Base-by-base conservation (phyloP, 257 asterid species). In the Salvia hispanica region DNA sequence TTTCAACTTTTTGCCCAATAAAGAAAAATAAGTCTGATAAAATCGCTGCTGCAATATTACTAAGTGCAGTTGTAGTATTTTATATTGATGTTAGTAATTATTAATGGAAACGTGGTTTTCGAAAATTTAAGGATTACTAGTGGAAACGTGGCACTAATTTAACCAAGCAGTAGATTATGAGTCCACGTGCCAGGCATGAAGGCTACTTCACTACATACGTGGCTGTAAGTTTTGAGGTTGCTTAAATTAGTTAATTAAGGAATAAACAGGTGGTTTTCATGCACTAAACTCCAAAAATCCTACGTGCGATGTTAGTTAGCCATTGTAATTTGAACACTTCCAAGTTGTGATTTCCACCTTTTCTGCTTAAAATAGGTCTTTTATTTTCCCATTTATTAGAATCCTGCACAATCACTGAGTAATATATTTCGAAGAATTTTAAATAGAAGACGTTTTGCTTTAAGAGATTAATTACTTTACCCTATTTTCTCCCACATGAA, bases 231-330 rank as follows among this genome's bases (percentile, higher is more conserved):
- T 28, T 14, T 48, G 44, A 12, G 70, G 64, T 55, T 52, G 74
- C 57, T 74, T 67, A 50, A 47, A 61, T 4, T 9, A 4, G 51
- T 52, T 74, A 68, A 74, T 74, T 74, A 74, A 60, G 40, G 56
- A 21, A 44, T 74, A 67, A 74, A 67, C 65, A 73, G 13, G 40
- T 44, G 63, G 46, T 13, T 73, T 61, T 42, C 71, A 69, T 69
- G 79, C 79, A 75, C 67, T 70, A 76, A 71, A 76, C 69, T 70
- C 72, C 80, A 76, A 70, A 53, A 6, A 9, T 60, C 47, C 0
- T 65, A 76, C 76, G 80, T 51, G 16, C 57, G 11, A 52, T 15
- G 62, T 66, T 66, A 58, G 39, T 66, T 66, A 58, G 39, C 51
- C 21, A 50, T 36, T 50, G 25, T 39, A 36, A 37, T 58, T 37